phyloP scores from a whole-genome alignment of 345 rosid genomes.

The Linum trigynum region DNA sequence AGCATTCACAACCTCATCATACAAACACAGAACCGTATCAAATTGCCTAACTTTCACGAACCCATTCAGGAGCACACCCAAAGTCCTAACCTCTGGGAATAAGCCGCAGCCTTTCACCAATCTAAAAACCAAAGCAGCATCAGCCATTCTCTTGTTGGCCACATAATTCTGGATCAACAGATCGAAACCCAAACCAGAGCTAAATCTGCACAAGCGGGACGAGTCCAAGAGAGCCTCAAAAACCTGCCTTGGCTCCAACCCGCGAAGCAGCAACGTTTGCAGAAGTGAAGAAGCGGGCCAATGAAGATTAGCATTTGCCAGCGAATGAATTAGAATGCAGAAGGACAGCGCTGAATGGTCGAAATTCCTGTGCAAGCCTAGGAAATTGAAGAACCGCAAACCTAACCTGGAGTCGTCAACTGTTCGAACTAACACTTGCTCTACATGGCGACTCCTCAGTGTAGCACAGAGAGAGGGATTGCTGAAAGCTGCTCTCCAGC shows the following conservation, averaged over 20 bases:
- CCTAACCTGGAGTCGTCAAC: conserved; percentile 68
- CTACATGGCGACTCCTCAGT: conserved; percentile 51
- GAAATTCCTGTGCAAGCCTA: conserved; percentile 68
- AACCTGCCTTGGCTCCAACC: conserved; percentile 45
- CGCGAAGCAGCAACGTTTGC: conserved; percentile 63
- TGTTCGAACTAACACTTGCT: conserved; percentile 44
- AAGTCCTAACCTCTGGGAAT: conserved; percentile 60
- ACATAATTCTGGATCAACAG: conserved; percentile 67
- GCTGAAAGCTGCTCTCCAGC: conserved; percentile 60
- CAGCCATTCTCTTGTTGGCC: conserved; percentile 44
- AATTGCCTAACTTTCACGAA: conserved; percentile 48
- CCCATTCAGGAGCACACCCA: conserved; percentile 59
- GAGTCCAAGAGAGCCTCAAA: conserved; percentile 42
- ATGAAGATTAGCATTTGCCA: conserved; percentile 39
- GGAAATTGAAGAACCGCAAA: conserved; percentile 74
- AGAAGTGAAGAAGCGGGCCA: conserved; percentile 94
- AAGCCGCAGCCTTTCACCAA: conserved; percentile 46
- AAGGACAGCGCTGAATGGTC: conserved; percentile 63
- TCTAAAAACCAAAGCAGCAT: conserved; percentile 47
- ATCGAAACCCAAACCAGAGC: conserved; percentile 64
- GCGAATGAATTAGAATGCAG: conserved; percentile 65
- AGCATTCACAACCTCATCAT: conserved; percentile 38
- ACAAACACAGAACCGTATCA: conserved; percentile 43
- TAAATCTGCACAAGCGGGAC: conserved; percentile 34
- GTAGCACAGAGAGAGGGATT: conserved; percentile 25